These are phyloP conservation scores for Thelonectria rubi DNA, from an alignment of 2,329 filamentous ascomycete species.

Conservation along the genomic window DNA sequence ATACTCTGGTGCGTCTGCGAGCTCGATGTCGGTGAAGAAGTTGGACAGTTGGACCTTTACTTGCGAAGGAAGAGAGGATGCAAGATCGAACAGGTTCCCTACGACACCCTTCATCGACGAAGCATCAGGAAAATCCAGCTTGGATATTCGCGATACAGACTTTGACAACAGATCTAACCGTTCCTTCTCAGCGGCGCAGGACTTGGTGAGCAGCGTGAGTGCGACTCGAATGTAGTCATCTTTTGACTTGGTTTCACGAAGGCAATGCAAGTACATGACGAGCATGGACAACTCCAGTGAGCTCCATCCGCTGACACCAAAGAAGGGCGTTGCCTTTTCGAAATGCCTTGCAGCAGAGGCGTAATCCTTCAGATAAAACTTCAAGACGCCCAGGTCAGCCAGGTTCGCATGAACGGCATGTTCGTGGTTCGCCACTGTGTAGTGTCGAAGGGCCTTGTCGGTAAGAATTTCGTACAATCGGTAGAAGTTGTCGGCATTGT, in stretches of 20 bases:
- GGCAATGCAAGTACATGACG: constrained; percentile 83
- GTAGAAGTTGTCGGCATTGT: constrained; percentile 71
- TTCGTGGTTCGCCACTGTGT: constrained; percentile 78
- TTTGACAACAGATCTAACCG: constrained; percentile 51
- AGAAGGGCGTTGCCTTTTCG: constrained; percentile 79
- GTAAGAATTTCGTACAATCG: constrained; percentile 79
- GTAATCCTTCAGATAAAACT: constrained; percentile 80
- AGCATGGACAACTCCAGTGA: constrained; percentile 84
- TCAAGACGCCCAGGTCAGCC: constrained; percentile 86
- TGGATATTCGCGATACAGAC: constrained; percentile 32
- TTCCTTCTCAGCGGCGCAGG: constrained; percentile 64
- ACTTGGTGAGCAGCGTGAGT: constrained; percentile 77
- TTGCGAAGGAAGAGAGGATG: constrained; percentile 61
- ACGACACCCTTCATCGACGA: constrained; percentile 59
- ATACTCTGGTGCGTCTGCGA: constrained; percentile 76
- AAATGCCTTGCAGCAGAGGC: constrained; percentile 80
- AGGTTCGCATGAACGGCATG: constrained; percentile 81
- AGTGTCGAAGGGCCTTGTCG: constrained; percentile 84
- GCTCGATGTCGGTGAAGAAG: constrained; percentile 76
- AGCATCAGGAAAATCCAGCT: constrained; percentile 39
- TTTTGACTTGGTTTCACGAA: constrained; percentile 77
- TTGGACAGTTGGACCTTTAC: constrained; percentile 73
- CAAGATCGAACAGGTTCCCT: constrained; percentile 56
- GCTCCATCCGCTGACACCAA: constrained; percentile 80
- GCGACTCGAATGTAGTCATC: constrained; percentile 83